These are phyloP conservation scores for Saturnispora saitoi DNA, from an alignment of 805 yeast species.

Conservation along the genomic window DNA sequence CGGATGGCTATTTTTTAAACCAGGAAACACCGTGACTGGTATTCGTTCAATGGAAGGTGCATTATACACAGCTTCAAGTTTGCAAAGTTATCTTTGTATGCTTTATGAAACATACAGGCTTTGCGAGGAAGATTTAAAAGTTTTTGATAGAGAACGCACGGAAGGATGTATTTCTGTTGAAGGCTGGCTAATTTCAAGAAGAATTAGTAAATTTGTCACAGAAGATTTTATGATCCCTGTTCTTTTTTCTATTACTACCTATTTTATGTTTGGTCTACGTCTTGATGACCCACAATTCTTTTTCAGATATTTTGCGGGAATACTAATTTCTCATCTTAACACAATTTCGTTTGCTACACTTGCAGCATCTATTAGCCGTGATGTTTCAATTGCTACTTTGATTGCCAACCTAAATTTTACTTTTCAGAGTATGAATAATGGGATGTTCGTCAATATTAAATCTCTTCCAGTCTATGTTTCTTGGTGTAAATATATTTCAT, in stretches of 20 bases:
- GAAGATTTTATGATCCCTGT: conserved; percentile 64
- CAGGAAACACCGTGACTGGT: conserved; percentile 52
- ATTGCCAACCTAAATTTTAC: conserved; percentile 59
- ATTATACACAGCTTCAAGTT: conserved; percentile 42
- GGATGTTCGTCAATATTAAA: conserved; percentile 66
- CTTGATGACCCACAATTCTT: conserved; percentile 38
- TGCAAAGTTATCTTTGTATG: conserved; percentile 47
- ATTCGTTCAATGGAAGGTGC: conserved; percentile 50
- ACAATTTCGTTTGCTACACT: conserved; percentile 47
- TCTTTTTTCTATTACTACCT: conserved; percentile 52
- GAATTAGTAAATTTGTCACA: conserved; percentile 53
- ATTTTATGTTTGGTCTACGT: conserved; percentile 71
- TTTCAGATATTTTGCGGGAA: conserved; percentile 53
- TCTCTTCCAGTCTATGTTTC: conserved; percentile 78
- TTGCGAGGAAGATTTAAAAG: conserved; percentile 44
- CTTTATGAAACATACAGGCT: conserved; percentile 53
- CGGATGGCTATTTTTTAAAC: conserved; percentile 73
- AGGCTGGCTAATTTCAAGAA: conserved; percentile 60
- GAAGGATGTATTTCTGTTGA: conserved; percentile 59
- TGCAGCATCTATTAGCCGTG: conserved; percentile 48
- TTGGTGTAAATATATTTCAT: conserved; percentile 74
- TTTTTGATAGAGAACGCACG: conserved; percentile 58
- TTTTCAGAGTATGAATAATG: conserved; percentile 69
- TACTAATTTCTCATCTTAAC: conserved; percentile 46
- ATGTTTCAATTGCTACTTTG: conserved; percentile 53